Evolutionary conservation across 768 basidiomycete genomes (phyloP).

Genomic region (Kockovaella imperatae): DNA sequence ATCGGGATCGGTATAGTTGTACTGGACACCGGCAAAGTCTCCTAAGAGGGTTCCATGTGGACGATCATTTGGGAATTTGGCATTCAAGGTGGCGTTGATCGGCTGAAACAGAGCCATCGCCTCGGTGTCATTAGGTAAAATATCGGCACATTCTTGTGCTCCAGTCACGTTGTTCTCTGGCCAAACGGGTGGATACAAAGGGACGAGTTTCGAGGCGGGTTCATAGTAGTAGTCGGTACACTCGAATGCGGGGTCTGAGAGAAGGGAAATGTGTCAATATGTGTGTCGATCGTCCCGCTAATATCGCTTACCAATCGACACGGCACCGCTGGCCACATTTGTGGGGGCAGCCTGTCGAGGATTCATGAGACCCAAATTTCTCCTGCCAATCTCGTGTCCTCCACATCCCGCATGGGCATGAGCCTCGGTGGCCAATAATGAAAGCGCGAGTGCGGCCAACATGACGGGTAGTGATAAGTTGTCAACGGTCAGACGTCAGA

Average conservation of each 20-base stretch:
- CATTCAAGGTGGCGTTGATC: conserved; percentile 36
- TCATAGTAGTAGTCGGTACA: conserved; percentile 42
- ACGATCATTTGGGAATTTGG: conserved; percentile 30
- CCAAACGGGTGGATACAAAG: conserved; percentile 37
- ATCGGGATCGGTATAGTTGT: conserved; percentile 39
- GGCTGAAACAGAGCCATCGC: conserved; percentile 32
- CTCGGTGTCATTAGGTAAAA: conserved; percentile 39
- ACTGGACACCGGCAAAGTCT: conserved; percentile 34
- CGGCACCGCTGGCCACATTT: conserved; percentile 19
- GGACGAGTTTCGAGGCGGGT: conserved; percentile 17
- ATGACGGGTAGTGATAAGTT: too few relatives aligned
- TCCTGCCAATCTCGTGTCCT: conserved; percentile 21
- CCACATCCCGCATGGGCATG: conserved; percentile 26
- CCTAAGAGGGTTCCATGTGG: conserved; percentile 41
- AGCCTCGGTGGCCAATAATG: too few relatives aligned
- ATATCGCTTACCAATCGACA: conserved; percentile 24
- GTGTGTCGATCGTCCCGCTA: too few relatives aligned
- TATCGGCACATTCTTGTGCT: conserved; percentile 27
- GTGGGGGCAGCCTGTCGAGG: conserved; percentile 9
- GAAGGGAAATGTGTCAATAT: too few relatives aligned
- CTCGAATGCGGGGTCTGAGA: conserved; percentile 30
- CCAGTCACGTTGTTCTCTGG: too few relatives aligned
- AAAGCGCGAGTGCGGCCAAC: too few relatives aligned
- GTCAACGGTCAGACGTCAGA: too few relatives aligned
- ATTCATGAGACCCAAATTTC: conserved; percentile 26